Evolutionary conservation across 768 basidiomycete genomes (phyloP).

Genomic region (Vishniacozyma victoriae): DNA sequence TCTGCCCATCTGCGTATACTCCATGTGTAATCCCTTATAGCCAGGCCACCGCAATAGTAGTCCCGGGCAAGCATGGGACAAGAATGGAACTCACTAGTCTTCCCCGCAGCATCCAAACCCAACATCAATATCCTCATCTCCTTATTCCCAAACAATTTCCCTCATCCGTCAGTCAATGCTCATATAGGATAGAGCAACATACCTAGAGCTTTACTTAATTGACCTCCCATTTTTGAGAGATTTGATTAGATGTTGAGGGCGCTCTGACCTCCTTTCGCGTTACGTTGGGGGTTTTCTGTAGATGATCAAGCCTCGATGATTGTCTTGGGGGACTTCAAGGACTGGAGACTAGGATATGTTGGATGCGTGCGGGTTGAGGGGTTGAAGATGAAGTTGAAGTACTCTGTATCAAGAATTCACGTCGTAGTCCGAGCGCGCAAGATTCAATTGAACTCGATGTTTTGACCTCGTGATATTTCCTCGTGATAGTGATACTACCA

Average conservation of each 20-base stretch:
- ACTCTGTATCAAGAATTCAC: neutral
- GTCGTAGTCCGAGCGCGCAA: neutral
- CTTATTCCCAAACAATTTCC: conserved; percentile 94
- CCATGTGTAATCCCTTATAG: no score
- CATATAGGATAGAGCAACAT: conserved; percentile 7
- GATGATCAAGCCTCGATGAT: neutral
- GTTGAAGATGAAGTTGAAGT: neutral
- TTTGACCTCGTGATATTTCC: neutral
- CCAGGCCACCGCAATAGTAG: no score
- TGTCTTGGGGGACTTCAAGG: no score
- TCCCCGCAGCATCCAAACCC: conserved; percentile 94
- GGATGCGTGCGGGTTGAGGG: neutral
- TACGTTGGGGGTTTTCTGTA: neutral
- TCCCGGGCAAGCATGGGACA: no score
- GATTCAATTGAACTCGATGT: neutral
- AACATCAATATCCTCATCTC: conserved; percentile 98
- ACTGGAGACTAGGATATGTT: no score
- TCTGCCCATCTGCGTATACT: neutral
- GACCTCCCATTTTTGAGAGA: conserved; percentile 35
- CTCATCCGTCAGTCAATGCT: conserved; percentile 49
- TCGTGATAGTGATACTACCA: neutral
- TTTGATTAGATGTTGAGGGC: neutral
- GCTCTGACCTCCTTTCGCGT: neutral
- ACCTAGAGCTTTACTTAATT: conserved; percentile 46
- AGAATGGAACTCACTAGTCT: conserved; percentile 77